Evolutionary conservation across 208 protist genomes (phyloP).

Genomic region (Leptomonas pyrrhocoris): DNA sequence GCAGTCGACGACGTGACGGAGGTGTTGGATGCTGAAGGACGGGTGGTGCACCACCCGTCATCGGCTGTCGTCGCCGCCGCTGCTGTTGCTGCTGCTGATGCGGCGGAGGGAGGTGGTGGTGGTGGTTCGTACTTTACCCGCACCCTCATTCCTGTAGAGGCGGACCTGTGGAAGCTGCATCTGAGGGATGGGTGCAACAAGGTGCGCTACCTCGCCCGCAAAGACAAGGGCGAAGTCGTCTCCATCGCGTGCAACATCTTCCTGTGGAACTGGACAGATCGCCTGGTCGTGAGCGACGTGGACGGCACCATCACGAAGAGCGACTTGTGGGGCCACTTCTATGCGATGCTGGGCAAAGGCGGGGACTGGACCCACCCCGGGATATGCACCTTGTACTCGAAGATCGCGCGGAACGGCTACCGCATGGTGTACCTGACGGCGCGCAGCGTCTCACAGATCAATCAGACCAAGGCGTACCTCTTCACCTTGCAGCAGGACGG

Average conservation of each 20-base stretch:
- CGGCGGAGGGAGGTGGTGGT: too few relatives aligned
- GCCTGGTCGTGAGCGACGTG: constrained; percentile 97
- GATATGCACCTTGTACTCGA: constrained; percentile 92
- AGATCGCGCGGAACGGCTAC: constrained; percentile 95
- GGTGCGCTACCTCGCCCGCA: constrained; percentile 91
- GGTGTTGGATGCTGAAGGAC: constrained; percentile 13
- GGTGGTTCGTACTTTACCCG: constrained; percentile 57
- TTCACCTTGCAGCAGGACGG: constrained; percentile 84
- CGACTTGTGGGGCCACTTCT: constrained; percentile 95
- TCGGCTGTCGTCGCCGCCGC: too few relatives aligned
- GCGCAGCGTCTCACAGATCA: constrained; percentile 87
- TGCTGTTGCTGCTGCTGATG: too few relatives aligned
- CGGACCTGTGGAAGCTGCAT: constrained; percentile 90
- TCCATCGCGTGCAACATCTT: constrained; percentile 92
- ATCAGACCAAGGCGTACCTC: constrained; percentile 84
- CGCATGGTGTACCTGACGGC: constrained; percentile 93
- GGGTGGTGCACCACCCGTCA: constrained; percentile 5
- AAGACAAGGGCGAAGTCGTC: constrained; percentile 54
- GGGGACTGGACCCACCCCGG: constrained; percentile 96
- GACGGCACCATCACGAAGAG: constrained; percentile 99
- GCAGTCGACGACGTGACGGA: background rate
- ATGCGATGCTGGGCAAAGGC: constrained; percentile 87
- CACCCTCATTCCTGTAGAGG: constrained; percentile 81
- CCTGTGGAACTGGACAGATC: constrained; percentile 90
- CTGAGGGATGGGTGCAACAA: constrained; percentile 90